Conservation (phyloP, 2,329 filamentous ascomycete genomes). For the Fonsecaea monophora region DNA sequence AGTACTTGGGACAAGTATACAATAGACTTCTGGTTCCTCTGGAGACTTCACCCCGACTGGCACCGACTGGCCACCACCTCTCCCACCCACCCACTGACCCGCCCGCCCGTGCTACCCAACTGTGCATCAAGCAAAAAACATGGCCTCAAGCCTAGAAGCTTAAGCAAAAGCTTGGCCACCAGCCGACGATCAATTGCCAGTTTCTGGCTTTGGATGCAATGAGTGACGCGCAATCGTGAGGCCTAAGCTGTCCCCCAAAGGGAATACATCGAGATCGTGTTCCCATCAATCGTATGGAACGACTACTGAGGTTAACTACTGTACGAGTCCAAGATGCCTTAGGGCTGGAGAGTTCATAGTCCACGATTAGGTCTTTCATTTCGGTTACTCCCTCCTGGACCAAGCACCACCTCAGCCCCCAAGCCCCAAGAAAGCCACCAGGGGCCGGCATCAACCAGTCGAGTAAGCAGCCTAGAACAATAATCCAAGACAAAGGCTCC, state of each 20-base stretch:
- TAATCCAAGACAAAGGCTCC: slow-evolving; percentile 21
- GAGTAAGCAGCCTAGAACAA: slow-evolving; percentile 14
- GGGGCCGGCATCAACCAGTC: background rate
- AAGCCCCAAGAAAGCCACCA: background rate
- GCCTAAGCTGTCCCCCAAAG: background rate
- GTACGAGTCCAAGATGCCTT: background rate
- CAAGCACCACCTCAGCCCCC: background rate
- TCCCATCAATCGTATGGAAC: background rate
- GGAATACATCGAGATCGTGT: slow-evolving; percentile 1
- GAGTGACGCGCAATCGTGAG: slow-evolving; percentile 19
- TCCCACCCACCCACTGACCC: no score
- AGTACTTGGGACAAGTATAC: background rate
- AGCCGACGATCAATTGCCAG: background rate
- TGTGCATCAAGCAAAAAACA: background rate
- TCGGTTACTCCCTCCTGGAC: background rate
- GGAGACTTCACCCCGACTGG: background rate
- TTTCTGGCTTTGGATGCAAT: background rate
- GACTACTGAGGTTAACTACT: background rate
- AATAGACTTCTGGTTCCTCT: background rate
- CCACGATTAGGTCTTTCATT: background rate
- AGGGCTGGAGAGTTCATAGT: no score
- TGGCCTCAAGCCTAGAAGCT: slow-evolving; percentile 1
- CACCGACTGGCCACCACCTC: no score
- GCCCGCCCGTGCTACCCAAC: background rate
- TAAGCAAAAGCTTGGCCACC: slow-evolving; percentile 4